phyloP scores from a whole-genome alignment of 1,284 basidiomycete species.

The Pterulicium gracile region DNA sequence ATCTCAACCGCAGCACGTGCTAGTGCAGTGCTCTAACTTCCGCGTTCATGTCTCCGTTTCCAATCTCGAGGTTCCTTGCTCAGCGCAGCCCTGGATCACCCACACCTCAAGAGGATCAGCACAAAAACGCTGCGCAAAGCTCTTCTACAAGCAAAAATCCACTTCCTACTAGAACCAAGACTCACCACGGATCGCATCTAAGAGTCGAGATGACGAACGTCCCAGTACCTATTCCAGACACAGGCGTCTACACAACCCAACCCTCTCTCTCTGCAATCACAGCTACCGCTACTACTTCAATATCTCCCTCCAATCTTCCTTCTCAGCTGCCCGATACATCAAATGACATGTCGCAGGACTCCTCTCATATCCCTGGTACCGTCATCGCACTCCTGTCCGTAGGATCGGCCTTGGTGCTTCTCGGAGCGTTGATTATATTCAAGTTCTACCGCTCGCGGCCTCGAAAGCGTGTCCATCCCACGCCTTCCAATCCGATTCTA shows the following conservation, averaged over 20 bases:
- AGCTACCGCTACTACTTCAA: conserved; percentile 11
- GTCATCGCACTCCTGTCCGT: conserved; percentile 47
- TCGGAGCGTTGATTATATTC: conserved; percentile 40
- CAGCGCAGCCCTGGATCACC: too few relatives aligned
- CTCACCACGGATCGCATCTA: neutral
- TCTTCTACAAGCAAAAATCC: neutral
- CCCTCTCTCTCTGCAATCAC: conserved; percentile 3
- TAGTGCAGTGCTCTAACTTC: too few relatives aligned
- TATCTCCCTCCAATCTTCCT: conserved; percentile 6
- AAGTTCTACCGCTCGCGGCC: conserved; percentile 38
- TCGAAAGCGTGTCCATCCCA: conserved; percentile 37
- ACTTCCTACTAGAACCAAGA: neutral
- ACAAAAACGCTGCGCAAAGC: too few relatives aligned
- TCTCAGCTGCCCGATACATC: conserved; percentile 6
- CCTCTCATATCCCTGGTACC: conserved; percentile 16
- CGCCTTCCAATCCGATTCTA: conserved; percentile 61
- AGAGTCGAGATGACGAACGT: conserved; percentile 5
- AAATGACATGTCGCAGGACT: conserved; percentile 8
- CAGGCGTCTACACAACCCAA: conserved; percentile 4
- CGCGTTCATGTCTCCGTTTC: too few relatives aligned
- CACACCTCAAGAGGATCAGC: too few relatives aligned
- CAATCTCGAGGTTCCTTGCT: too few relatives aligned
- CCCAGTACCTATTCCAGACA: conserved; percentile 11
- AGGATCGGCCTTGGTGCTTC: conserved; percentile 43
- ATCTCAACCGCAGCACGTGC: too few relatives aligned